Evolutionary conservation across 352 stramenopile genomes (phyloP).

Genomic region (Globisporangium abappressorium): DNA sequence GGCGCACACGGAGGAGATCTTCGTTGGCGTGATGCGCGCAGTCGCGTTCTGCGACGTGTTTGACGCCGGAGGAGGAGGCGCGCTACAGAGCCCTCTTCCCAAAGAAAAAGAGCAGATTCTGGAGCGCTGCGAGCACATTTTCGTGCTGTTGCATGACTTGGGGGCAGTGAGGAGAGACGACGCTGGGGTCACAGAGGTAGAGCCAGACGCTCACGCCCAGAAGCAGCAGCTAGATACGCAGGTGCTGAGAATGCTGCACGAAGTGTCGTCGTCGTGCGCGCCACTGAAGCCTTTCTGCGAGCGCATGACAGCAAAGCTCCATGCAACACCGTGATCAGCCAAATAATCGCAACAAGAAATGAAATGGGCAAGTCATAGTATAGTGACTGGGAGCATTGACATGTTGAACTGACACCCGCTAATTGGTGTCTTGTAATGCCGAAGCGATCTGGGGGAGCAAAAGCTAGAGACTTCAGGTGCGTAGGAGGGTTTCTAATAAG

Average conservation of each 20-base stretch:
- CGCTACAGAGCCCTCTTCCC: constrained; percentile 21
- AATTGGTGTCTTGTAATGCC: constrained; percentile 5
- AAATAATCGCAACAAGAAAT: neutral
- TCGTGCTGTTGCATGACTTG: constrained; percentile 34
- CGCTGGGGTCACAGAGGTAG: neutral
- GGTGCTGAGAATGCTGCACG: constrained; percentile 10
- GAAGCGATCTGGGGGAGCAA: constrained; percentile 34
- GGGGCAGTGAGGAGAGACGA: neutral
- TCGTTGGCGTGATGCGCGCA: constrained; percentile 65
- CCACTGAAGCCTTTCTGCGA: constrained; percentile 12
- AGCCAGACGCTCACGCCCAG: too few species aligned
- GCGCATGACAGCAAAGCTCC: neutral
- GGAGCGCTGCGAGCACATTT: constrained; percentile 29
- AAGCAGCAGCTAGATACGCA: neutral
- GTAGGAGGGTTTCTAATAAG: constrained; percentile 22
- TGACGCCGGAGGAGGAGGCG: constrained; percentile 23
- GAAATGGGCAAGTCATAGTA: neutral
- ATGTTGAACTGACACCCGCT: too few species aligned
- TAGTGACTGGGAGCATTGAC: too few species aligned
- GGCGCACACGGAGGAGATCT: constrained; percentile 61
- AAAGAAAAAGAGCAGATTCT: constrained; percentile 34
- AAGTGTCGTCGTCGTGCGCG: constrained; percentile 4
- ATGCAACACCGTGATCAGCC: neutral
- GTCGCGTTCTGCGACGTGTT: constrained; percentile 67
- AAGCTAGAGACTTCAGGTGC: constrained; percentile 35